Percentiles rank a stretch among this genome's conserved stretches.
phyloP scores from a whole-genome alignment of 805 yeast genomes.

The Ogataea methylovora region DNA sequence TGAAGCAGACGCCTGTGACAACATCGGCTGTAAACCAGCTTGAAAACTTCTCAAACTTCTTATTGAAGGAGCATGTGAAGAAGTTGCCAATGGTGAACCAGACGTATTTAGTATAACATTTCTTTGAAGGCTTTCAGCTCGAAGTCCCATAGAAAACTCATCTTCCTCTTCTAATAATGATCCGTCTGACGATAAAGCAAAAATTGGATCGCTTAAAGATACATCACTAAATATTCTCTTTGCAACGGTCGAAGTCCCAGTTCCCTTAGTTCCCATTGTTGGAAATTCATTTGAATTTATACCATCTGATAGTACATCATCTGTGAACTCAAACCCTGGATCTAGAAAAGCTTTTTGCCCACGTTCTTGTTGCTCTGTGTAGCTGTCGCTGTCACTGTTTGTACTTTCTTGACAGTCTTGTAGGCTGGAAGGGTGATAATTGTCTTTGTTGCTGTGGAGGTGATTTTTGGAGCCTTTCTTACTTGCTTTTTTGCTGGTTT shows the following conservation, averaged over 20 bases:
- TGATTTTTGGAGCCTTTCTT: constrained; percentile 2
- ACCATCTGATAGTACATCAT: constrained; percentile 1
- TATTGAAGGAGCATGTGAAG: not conserved
- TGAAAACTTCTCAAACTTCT: not conserved
- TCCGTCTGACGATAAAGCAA: constrained; percentile 1
- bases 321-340: not conserved
- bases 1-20: constrained; percentile 5
- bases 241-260: too few relatives aligned
- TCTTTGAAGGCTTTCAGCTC: not conserved
- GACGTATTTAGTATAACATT: not conserved
- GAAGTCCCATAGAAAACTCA: too few relatives aligned
- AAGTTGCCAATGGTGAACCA: not conserved
- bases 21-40: not conserved
- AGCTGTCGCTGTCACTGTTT: not conserved
- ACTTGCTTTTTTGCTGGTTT: constrained; percentile 1
- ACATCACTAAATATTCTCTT: not conserved
- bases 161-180: not conserved
- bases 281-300: not conserved
- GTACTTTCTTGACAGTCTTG: not conserved
- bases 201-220: constrained; percentile 1
- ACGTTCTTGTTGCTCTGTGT: not conserved
- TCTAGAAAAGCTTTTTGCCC: not conserved
- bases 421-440: not conserved
- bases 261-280: not conserved
- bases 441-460: constrained; percentile 1